Conservation (phyloP, 768 basidiomycete species). For the Sporobolomyces roseus region DNA sequence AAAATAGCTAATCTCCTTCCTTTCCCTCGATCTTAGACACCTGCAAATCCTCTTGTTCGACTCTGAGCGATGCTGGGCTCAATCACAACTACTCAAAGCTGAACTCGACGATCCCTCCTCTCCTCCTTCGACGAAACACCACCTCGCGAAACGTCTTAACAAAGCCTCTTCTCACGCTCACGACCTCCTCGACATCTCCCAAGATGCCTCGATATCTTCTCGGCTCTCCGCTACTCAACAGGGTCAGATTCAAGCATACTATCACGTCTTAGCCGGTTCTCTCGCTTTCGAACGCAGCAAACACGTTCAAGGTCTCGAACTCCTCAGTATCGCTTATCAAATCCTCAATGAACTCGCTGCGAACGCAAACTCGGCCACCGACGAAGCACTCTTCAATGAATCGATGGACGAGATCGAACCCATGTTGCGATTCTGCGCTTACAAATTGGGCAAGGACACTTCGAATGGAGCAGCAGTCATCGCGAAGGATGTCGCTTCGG, state of each 20-base stretch:
- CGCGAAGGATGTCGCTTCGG: constrained; percentile 57
- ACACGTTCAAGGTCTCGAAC: constrained; percentile 64
- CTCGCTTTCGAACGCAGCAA: constrained; percentile 72
- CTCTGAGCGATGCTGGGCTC: constrained; percentile 85
- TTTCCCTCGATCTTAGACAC: constrained; percentile 27
- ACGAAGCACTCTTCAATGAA: constrained; percentile 78
- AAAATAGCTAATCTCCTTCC: constrained; percentile 14
- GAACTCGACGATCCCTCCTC: constrained; percentile 56
- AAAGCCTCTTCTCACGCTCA: constrained; percentile 74
- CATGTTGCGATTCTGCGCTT: constrained; percentile 86
- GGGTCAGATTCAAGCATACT: constrained; percentile 71
- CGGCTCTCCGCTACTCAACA: constrained; percentile 50
- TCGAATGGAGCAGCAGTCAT: constrained; percentile 63
- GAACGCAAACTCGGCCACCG: constrained; percentile 58
- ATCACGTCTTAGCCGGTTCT: constrained; percentile 74
- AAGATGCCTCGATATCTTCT: constrained; percentile 59
- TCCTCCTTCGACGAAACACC: constrained; percentile 63
- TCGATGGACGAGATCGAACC: constrained; percentile 85
- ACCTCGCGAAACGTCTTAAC: constrained; percentile 68
- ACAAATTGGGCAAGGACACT: constrained; percentile 60
- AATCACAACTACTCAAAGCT: constrained; percentile 72
- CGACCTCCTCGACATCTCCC: constrained; percentile 67
- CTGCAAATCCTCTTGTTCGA: constrained; percentile 82
- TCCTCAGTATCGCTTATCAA: constrained; percentile 71
- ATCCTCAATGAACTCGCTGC: constrained; percentile 67